phyloP scores from a whole-genome alignment of 768 basidiomycete species.

The Suillus americanus region DNA sequence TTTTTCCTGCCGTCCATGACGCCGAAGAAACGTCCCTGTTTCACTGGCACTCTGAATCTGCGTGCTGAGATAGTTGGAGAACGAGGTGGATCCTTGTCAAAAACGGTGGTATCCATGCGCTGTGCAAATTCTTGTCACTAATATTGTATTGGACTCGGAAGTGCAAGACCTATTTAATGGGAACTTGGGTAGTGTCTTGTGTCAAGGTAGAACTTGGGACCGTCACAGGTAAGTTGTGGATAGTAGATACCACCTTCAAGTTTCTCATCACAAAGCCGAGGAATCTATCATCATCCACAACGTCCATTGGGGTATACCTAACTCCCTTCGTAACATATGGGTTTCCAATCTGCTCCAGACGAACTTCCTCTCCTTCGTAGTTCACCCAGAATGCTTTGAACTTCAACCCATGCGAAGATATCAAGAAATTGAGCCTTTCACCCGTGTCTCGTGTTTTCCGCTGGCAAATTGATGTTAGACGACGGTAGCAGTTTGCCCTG shows the following conservation, averaged over 20 bases:
- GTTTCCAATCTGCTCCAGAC: background rate
- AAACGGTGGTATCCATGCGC: background rate
- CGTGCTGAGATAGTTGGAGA: background rate
- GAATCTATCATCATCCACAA: background rate
- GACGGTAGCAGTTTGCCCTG: background rate
- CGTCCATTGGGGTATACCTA: background rate
- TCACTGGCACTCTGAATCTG: background rate
- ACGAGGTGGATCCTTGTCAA: background rate
- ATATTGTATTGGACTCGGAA: background rate
- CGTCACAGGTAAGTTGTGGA: background rate
- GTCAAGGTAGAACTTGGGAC: background rate
- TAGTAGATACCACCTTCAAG: background rate
- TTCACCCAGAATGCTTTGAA: slow-evolving; percentile 1
- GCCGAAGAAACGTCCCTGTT: background rate
- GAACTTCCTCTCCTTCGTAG: background rate
- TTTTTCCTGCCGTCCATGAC: background rate
- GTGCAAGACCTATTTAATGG: background rate
- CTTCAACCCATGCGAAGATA: background rate
- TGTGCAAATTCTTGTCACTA: background rate
- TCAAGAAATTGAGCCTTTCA: background rate
- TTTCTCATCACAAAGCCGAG: background rate
- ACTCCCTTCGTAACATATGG: background rate
- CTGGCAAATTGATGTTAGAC: background rate
- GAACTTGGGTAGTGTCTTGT: background rate
- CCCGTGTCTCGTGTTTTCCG: background rate